Base-by-base conservation (phyloP, 2,329 filamentous ascomycete genomes). In the Apiospora rasikravindrae region DNA sequence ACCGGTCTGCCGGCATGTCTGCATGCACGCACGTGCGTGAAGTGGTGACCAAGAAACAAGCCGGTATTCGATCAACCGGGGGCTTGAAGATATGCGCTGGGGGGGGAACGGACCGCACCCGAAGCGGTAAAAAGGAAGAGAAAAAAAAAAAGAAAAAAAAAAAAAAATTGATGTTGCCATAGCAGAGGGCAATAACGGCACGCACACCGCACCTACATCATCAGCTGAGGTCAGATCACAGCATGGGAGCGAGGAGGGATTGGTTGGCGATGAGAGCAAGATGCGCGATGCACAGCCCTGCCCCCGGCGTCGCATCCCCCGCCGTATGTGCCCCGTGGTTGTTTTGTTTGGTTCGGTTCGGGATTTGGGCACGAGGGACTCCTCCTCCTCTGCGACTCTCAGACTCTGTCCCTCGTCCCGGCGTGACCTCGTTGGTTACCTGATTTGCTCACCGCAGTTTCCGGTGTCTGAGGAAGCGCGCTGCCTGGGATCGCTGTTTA, bases 211-310 rank as follows among this genome's bases (percentile, higher is more conserved):
- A 40, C 33, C 33, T 40, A 22, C 16, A n/a, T 64, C 33, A 64
- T 64, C 57, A 64, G 57, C 57, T 64, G 57, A 64, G 57, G 57
- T 64, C 57, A 64, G 57, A 64, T 40, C 57, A 40, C 33, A 40
- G 33, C 19, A 22, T n/a, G 57, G 29, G 5, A 22, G 22, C 57
- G 57, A 64, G 33, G 29, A 26, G 24, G 57, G 33, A n/a, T 40
- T n/a, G 57, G 57, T 64, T 64, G 57, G 57, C 33, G 4, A 40
- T n/a, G 57, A 40, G 19, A 64, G 57, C 57, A 64, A 64, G 33
- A 61, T 49, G 33, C 22, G 57, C 11, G 33, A 64, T 64, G 57
- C 57, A 64, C 33, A 40, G 57, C 57, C 57, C 57, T 64, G 33
- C 33, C 57, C 33, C 57, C 7, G 57, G 33, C 33, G 22, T 37